Evolutionary conservation across 139 green algal genomes (phyloP).

Genomic region (Chlorella ohadii): DNA sequence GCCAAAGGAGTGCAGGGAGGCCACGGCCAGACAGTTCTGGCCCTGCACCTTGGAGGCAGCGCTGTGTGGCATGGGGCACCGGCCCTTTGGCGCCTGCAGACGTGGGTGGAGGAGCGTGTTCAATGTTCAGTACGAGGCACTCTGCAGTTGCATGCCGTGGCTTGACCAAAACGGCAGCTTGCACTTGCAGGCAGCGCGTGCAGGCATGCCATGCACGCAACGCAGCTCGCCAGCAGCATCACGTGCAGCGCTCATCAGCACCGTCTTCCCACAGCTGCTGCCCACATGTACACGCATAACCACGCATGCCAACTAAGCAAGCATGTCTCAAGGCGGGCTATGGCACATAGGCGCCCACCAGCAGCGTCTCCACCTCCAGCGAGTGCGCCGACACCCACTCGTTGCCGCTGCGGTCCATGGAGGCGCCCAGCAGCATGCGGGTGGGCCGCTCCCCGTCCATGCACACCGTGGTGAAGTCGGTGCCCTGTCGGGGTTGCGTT

Average conservation of each 20-base stretch:
- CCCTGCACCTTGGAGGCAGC: not conserved
- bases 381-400: constrained; percentile 59
- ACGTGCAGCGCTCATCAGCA: too few species aligned
- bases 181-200: too few species aligned
- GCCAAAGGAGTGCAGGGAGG: constrained; percentile 66
- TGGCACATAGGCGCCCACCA: constrained; percentile 42
- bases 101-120: not conserved
- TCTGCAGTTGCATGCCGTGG: too few species aligned
- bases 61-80: constrained; percentile 32
- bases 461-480: constrained; percentile 13
- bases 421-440: constrained; percentile 49
- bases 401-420: constrained; percentile 11
- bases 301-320: too few species aligned
- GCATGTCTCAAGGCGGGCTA: not conserved
- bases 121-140: too few species aligned
- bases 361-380: constrained; percentile 45
- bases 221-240: too few species aligned
- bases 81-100: not conserved
- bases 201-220: too few species aligned
- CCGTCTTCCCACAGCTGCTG: too few species aligned
- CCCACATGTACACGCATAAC: too few species aligned
- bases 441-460: constrained; percentile 51
- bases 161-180: too few species aligned
- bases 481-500: not conserved
- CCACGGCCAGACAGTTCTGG: constrained; percentile 46